phyloP scores from a whole-genome alignment of 2,329 filamentous ascomycete genomes.

The Beauveria caledonica region DNA sequence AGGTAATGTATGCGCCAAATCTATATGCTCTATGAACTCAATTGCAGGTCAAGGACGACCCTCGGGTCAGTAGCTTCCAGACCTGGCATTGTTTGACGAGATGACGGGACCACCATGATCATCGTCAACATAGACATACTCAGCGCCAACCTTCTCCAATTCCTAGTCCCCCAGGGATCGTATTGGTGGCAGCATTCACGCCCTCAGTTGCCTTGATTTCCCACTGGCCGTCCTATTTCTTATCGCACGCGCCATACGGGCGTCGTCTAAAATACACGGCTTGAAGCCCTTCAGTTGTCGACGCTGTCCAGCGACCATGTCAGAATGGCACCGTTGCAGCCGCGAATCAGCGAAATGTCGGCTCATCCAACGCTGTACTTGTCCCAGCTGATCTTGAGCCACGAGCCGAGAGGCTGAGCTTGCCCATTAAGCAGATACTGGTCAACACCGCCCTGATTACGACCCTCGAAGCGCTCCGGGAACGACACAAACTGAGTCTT shows the following conservation, averaged over 20 bases:
- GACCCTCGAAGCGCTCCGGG: conserved; percentile 19
- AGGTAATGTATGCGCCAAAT: not conserved
- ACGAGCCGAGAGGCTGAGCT: conserved; percentile 19
- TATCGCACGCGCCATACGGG: conserved; percentile 14
- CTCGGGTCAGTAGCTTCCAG: conserved; percentile 20
- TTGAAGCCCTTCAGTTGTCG: conserved; percentile 19
- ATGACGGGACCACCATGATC: conserved; percentile 20
- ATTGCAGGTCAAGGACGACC: not conserved
- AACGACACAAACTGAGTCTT: conserved; percentile 19
- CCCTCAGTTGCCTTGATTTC: conserved; percentile 20
- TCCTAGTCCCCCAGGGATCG: conserved; percentile 17
- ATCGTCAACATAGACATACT: conserved; percentile 20
- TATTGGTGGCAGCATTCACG: conserved; percentile 15
- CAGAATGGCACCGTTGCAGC: conserved; percentile 19
- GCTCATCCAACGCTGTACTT: conserved; percentile 16
- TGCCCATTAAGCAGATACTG: conserved; percentile 18
- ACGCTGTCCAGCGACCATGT: conserved; percentile 17
- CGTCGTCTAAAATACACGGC: conserved; percentile 18
- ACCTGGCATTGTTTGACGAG: conserved; percentile 13
- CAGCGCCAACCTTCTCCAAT: conserved; percentile 16
- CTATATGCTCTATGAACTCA: no score
- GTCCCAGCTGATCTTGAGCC: conserved; percentile 21
- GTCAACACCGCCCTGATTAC: conserved; percentile 20
- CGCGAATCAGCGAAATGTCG: conserved; percentile 22
- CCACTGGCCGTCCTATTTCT: conserved; percentile 13